Evolutionary conservation across 345 rosid species (phyloP), one percentile per base, ranked within the genome.

Genomic region (Punica granatum): DNA sequence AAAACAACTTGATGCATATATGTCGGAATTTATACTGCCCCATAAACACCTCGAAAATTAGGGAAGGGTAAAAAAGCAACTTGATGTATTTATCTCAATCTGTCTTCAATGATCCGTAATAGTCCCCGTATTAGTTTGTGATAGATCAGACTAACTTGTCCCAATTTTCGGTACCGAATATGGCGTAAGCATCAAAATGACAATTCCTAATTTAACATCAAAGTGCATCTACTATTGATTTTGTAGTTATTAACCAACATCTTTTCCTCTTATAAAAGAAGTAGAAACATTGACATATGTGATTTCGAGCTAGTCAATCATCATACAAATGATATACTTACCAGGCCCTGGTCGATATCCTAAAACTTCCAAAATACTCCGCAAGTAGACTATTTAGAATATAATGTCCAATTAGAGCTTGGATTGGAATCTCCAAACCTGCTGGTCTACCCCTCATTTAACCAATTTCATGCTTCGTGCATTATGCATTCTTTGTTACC

Each of bases 101-200:
- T 37, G 33, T 54, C 60, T 31, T 70, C 28, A 4, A 31, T 63
- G 25, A 46, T 10, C n/a, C 35, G 48, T 41, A 86, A 72, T 79
- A 86, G 7, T 83, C 81, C 96, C 98, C 87, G 61, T 92, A 89
- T 80, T 66, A 92, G 82, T 90, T 74, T 87, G 80, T 82, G 85
- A 82, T 89, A 93, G 15, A 15, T 53, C 25, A 96, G 96, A 36
- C 12, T 67, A 72, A 92, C 92, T 16, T 71, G 44, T 89, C 73
- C 90, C 93, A 90, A 68, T 76, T 92, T 15, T 96, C 96, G 1
- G 87, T 83, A 72, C 98, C 89, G 72, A 92, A 92, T 73, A 92
- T 92, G 2, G 96, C 96, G 75, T 87, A 84, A 1, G 98, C 96
- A 69, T 89, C 97, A 4, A 66, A 72, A 36, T 28, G 18, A 32